Percentiles rank a stretch among this genome's conserved stretches.
Conservation (phyloP, 257 asterid genomes). For the Solanum gandarillasii region DNA sequence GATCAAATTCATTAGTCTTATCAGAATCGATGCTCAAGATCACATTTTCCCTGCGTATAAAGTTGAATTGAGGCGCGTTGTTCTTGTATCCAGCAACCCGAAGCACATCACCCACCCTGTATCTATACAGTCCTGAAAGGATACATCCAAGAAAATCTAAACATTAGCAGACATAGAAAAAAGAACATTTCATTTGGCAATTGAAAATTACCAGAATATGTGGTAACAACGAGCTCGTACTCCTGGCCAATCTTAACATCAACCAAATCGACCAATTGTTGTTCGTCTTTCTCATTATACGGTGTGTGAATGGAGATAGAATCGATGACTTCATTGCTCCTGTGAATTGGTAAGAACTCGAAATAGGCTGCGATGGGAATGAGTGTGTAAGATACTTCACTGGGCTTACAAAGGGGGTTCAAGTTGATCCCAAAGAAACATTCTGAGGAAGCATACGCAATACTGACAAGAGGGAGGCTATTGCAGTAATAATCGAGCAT, state of each 20-base stretch:
- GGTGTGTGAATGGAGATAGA: not conserved
- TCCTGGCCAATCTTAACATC: not conserved
- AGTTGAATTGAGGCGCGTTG: not conserved
- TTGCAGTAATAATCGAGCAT: not conserved
- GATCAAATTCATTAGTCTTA: slow-evolving; percentile 82
- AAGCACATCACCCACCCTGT: not conserved
- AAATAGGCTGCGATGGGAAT: not conserved
- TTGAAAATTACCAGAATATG: not conserved
- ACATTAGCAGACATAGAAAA: not conserved
- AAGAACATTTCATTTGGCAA: not conserved
- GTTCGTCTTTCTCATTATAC: not conserved
- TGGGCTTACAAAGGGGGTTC: not conserved
- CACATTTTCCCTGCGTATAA: not conserved
- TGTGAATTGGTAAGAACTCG: not conserved
- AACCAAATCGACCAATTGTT: not conserved
- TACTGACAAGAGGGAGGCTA: not conserved
- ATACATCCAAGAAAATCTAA: not conserved
- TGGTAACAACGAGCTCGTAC: not conserved
- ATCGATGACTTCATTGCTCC: not conserved
- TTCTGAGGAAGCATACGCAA: not conserved
- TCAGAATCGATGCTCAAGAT: slow-evolving; percentile 23
- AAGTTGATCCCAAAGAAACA: not conserved
- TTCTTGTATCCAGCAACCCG: not conserved
- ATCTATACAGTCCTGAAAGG: not conserved
- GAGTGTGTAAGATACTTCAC: not conserved